Evolutionary conservation across 257 asterid species (phyloP), one percentile per base, ranked within the genome.

Genomic region (Primulina tabacum): DNA sequence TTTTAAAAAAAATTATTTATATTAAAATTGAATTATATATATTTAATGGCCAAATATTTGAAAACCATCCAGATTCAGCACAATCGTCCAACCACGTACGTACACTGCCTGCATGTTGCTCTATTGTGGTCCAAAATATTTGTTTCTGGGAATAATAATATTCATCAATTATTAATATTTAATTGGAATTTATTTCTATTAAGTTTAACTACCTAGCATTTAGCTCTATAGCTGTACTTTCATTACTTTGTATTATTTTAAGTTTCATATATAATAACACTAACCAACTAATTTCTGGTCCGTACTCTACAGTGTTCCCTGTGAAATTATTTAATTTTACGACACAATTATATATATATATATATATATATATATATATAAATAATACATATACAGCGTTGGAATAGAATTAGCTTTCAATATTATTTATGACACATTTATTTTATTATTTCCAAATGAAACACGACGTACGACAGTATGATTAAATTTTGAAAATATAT

Each of bases 61-160:
- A 70, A 73, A 71, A 73, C 73, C 80, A 73, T 66, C 76, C 60
- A 29, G 60, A 66, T 66, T 71, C 16, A 75, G 75, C 72, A 57
- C 58, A 63, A 70, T 70, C 56, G 56, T 47, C 75, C 73, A 71
- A 18, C 70, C 80, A 70, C 76, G 65, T 21, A 21, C 26, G 26
- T 76, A 75, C 20, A 21, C 56, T 50, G 56, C 56, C 56, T 50
- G 56, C 56, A 50, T 50, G 56, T 50, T 50, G 56, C 20, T 50
- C 20, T 50, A 50, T 16, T 30, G 80, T 71, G 80, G 80, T 76
- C 80, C 80, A 66, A 26, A 62, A 34, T 18, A 50, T 50, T 50
- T 50, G 20, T 50, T 50, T 50, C 21, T 16, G 2, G 53, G 56
- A 14, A 50, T 1, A 38, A 9, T 38, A 43, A 14, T 43, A 16